Percentiles rank a stretch among this genome's conserved stretches.
Conservation (phyloP, 192 early-diverging fungal genomes). For the Coemansia sp. region DNA sequence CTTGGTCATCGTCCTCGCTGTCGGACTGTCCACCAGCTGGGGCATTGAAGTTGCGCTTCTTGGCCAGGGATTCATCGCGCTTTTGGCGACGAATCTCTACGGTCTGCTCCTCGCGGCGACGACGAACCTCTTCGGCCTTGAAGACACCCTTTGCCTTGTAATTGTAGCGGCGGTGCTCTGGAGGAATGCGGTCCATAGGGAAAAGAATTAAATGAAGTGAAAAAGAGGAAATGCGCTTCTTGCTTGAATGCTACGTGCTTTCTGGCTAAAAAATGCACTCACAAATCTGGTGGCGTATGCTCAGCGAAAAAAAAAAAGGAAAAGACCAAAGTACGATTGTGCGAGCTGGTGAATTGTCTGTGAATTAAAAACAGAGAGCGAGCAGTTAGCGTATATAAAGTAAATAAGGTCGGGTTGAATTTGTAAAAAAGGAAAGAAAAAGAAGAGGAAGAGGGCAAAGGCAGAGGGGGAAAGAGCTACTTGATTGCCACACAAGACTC, state of each 20-base stretch:
- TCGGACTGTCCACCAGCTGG: slow-evolving; percentile 54
- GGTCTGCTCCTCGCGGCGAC: slow-evolving; percentile 88
- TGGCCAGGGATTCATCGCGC: slow-evolving; percentile 88
- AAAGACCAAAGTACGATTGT: not conserved
- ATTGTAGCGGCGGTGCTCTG: slow-evolving; percentile 62
- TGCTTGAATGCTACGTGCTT: slow-evolving; percentile 3
- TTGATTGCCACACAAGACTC: too few species aligned
- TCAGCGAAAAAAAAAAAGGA: not conserved
- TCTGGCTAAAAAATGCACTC: slow-evolving; percentile 3
- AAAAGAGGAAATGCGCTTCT: slow-evolving; percentile 11
- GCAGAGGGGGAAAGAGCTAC: slow-evolving; percentile 20
- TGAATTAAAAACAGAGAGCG: slow-evolving; percentile 2
- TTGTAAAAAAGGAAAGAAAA: slow-evolving; percentile 6
- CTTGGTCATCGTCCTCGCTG: slow-evolving; percentile 79
- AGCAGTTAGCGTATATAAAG: not conserved
- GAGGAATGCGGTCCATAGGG: slow-evolving; percentile 44
- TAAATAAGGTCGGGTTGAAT: slow-evolving; percentile 11
- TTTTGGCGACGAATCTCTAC: slow-evolving; percentile 96
- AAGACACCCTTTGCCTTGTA: slow-evolving; percentile 89
- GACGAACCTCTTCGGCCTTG: slow-evolving; percentile 87
- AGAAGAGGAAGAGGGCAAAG: slow-evolving; percentile 3
- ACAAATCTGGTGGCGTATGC: not conserved
- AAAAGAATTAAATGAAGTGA: not conserved
- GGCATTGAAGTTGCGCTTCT: slow-evolving; percentile 83
- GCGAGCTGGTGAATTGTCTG: slow-evolving; percentile 2